Base-by-base conservation (phyloP, 2,329 filamentous ascomycete species). In the Diaporthe nobilis region DNA sequence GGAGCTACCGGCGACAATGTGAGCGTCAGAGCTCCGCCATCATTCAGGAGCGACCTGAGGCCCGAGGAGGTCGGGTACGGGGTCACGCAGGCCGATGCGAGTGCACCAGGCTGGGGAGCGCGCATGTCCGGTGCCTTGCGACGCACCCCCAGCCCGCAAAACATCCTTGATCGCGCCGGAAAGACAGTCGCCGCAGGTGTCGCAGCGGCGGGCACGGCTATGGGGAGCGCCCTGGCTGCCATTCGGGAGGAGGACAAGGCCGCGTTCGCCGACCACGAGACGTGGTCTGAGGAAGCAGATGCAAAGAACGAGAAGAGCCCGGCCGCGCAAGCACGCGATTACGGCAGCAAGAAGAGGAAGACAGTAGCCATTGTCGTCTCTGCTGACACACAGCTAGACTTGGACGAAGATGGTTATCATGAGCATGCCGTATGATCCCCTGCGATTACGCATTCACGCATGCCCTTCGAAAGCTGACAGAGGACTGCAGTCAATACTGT, bases 261-360 rank as follows among this genome's bases (percentile, higher is more conserved):
- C 77, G 93, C 93, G 71, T 97, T 94, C 83, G 92, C 92, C 78
- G 96, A 98, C 83, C 95, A 97, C 84, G 94, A 95, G 82, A 92
- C 95, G 71, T 98, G 96, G 96, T 95, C 94, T 20, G 95, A 98
- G 83, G 96, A 98, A 85, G 94, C 93, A 31, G 93, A 94, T 80
- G 90, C 93, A 67, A 91, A 93, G 81, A 86, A 86, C 79, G 86
- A 88, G 73, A 86, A 86, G 72, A 79, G 82, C 75, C 75, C 83
- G 74, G 58, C 83, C 49, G 79, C 86, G 51, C 80, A 82, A 76
- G 75, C 83, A 75, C 77, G 82, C 79, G 80, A 83, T 70, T 77
- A 84, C 70, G 77, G 82, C 71, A 91, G 87, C 81, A 77, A 73
- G 73, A 89, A 88, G 80, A 91, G 91, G 81, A 97, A 93, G 87